Conservation (phyloP, 768 basidiomycete species). For the Collybia sordida region DNA sequence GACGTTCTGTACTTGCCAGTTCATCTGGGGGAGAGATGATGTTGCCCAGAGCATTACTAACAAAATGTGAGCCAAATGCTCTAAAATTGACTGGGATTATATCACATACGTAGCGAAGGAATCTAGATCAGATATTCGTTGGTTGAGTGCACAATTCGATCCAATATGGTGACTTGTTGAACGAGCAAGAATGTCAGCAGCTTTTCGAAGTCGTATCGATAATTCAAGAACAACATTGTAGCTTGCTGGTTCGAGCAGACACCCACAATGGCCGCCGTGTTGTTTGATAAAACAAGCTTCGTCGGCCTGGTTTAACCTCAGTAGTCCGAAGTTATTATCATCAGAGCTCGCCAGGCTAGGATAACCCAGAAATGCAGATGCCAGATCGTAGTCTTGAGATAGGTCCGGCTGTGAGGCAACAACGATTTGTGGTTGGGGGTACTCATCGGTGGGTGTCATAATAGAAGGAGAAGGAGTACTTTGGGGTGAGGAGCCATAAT, state of each 20-base stretch:
- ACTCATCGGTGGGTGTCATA: slow-evolving; percentile 47
- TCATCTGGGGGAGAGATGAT: slow-evolving; percentile 28
- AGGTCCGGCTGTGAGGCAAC: slow-evolving; percentile 23
- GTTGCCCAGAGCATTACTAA: slow-evolving; percentile 44
- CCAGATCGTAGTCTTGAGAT: slow-evolving; percentile 38
- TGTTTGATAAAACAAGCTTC: slow-evolving; percentile 30
- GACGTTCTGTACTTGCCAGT: background rate
- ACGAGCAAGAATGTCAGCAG: slow-evolving; percentile 51
- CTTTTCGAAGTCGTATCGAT: slow-evolving; percentile 61
- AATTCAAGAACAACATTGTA: slow-evolving; percentile 65
- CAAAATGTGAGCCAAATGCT: slow-evolving; percentile 9
- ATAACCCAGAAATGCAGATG: slow-evolving; percentile 40
- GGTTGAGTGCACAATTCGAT: slow-evolving; percentile 35
- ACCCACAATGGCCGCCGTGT: slow-evolving; percentile 48
- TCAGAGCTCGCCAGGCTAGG: slow-evolving; percentile 25
- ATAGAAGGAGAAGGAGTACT: slow-evolving; percentile 39
- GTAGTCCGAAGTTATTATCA: slow-evolving; percentile 16
- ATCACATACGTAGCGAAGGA: slow-evolving; percentile 48
- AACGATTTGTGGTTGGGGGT: slow-evolving; percentile 28
- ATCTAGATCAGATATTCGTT: slow-evolving; percentile 52
- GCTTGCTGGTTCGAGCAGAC: slow-evolving; percentile 50
- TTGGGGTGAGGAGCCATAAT: slow-evolving; percentile 28
- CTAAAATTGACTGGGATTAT: background rate
- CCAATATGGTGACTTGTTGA: slow-evolving; percentile 41
- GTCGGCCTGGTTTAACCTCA: slow-evolving; percentile 12